These are phyloP conservation scores for Candida multigemmis DNA, from an alignment of 805 yeast genomes.

Conservation along the genomic window DNA sequence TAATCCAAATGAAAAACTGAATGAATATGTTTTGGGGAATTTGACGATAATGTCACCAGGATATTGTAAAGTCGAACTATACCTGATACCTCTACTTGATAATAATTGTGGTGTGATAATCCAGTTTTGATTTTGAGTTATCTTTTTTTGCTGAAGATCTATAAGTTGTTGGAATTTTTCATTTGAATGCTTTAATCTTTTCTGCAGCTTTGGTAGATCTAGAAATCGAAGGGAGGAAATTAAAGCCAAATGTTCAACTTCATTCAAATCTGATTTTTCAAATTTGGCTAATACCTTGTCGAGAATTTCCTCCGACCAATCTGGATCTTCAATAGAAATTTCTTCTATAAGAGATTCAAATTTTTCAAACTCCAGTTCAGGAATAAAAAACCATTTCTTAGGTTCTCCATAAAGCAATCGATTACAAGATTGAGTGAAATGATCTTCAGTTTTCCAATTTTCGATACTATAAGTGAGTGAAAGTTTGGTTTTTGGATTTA, in stretches of 20 bases:
- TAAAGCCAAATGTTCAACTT: too few relatives aligned
- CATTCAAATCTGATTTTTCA: neutral
- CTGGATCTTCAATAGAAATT: neutral
- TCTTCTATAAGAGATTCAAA: constrained; percentile 28
- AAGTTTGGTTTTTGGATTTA: constrained; percentile 37
- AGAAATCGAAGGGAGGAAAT: too few relatives aligned
- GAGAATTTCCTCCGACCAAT: neutral
- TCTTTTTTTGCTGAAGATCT: constrained; percentile 7
- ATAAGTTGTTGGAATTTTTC: constrained; percentile 14
- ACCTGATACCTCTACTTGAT: constrained; percentile 38
- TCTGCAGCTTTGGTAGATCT: neutral
- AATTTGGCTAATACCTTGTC: neutral
- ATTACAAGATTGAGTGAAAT: constrained; percentile 43
- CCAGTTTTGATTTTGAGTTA: constrained; percentile 25
- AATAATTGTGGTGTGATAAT: constrained; percentile 43
- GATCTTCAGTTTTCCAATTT: constrained; percentile 56
- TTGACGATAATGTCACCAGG: constrained; percentile 56
- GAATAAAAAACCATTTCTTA: constrained; percentile 55
- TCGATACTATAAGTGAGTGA: constrained; percentile 47
- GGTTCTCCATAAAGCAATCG: constrained; percentile 48
- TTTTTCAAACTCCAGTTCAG: constrained; percentile 42
- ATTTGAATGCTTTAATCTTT: constrained; percentile 20
- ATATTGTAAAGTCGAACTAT: constrained; percentile 40
- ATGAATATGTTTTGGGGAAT: constrained; percentile 46
- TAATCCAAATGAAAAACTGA: constrained; percentile 46